Percentiles rank a stretch among this genome's conserved stretches.
Evolutionary conservation across 768 basidiomycete genomes (phyloP).

Genomic region (Amanita pseudoporphyria): DNA sequence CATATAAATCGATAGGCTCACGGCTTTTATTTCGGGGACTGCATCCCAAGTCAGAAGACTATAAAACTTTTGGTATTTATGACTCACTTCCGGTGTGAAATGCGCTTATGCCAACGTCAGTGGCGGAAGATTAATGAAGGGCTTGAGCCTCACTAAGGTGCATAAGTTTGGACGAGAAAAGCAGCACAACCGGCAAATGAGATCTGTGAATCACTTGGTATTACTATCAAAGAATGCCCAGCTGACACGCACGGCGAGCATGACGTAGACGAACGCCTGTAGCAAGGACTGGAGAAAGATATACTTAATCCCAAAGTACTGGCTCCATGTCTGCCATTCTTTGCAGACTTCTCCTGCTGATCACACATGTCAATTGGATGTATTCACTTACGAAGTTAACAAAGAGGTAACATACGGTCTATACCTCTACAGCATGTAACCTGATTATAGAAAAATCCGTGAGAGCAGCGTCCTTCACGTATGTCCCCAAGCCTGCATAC

Average conservation of each 20-base stretch:
- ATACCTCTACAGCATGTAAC: slow-evolving; percentile 62
- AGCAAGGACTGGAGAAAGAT: slow-evolving; percentile 54
- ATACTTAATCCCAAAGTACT: slow-evolving; percentile 40
- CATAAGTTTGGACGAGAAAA: slow-evolving; percentile 51
- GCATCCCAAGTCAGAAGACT: neutral
- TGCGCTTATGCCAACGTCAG: slow-evolving; percentile 31
- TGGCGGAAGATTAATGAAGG: neutral
- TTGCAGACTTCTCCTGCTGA: slow-evolving; percentile 57
- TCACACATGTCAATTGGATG: slow-evolving; percentile 5
- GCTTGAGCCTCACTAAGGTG: slow-evolving; percentile 48
- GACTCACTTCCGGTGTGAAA: slow-evolving; percentile 74
- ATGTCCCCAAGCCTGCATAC: slow-evolving; percentile 53
- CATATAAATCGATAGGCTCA: slow-evolving; percentile 20
- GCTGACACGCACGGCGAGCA: slow-evolving; percentile 42
- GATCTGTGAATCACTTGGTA: slow-evolving; percentile 27
- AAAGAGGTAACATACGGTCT: slow-evolving; percentile 34
- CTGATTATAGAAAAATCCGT: slow-evolving; percentile 66
- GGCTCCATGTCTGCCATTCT: slow-evolving; percentile 64
- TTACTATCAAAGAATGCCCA: neutral
- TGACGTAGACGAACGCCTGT: slow-evolving; percentile 56
- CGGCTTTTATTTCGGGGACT: slow-evolving; percentile 79
- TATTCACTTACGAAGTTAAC: neutral
- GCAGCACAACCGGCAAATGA: slow-evolving; percentile 56
- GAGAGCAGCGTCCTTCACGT: slow-evolving; percentile 56
- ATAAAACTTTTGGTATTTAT: neutral